Evolutionary conservation across 345 rosid species (phyloP).

Genomic region (Bretschneidera sinensis): DNA sequence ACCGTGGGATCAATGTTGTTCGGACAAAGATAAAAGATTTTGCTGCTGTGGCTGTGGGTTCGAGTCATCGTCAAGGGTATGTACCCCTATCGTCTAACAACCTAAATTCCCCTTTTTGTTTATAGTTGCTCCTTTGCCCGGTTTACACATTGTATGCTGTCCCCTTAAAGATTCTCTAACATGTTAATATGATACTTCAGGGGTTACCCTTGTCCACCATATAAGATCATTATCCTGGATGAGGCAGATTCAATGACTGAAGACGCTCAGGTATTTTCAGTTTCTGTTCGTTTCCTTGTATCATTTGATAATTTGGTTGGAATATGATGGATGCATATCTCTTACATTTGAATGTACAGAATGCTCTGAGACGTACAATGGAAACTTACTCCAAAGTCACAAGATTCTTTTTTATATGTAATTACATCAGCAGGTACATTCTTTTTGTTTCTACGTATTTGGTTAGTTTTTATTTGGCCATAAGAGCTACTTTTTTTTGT

Average conservation of each 20-base stretch:
- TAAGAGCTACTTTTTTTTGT: too few relatives aligned
- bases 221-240: constrained; percentile 82
- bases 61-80: constrained; percentile 68
- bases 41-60: constrained; percentile 90
- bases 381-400: constrained; percentile 96
- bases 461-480: neutral
- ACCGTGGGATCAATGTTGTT: constrained; percentile 95
- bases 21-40: constrained; percentile 93
- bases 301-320: neutral
- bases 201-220: constrained; percentile 87
- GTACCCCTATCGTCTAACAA: neutral
- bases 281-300: constrained; percentile 7
- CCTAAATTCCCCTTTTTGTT: neutral
- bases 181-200: constrained; percentile 30
- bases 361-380: constrained; percentile 95
- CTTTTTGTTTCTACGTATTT: constrained; percentile 4
- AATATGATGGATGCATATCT: constrained; percentile 2
- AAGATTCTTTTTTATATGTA: constrained; percentile 90
- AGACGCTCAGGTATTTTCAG: constrained; percentile 86
- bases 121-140: neutral
- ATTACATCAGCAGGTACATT: constrained; percentile 88
- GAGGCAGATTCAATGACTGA: constrained; percentile 99
- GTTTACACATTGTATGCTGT: constrained; percentile 1
- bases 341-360: constrained; percentile 32
- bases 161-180: neutral